Conservation (phyloP, 2,329 filamentous ascomycete species). For the Calcarisporium arbuscula region DNA sequence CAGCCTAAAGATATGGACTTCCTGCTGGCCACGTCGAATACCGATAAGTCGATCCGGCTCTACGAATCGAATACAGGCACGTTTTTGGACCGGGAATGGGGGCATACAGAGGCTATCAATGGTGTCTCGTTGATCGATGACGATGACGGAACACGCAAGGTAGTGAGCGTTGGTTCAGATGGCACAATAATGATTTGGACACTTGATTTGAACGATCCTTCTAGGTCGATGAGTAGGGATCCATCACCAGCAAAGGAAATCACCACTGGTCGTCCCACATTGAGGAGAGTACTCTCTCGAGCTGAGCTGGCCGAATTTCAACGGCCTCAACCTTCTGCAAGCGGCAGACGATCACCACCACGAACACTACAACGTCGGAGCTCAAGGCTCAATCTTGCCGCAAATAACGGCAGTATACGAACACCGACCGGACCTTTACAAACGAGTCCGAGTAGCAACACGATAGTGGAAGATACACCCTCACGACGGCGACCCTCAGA, state of each 20-base stretch:
- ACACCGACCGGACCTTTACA: slow-evolving; percentile 35
- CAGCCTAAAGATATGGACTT: slow-evolving; percentile 53
- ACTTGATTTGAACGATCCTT: slow-evolving; percentile 43
- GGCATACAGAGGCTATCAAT: slow-evolving; percentile 89
- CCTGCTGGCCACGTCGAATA: slow-evolving; percentile 83
- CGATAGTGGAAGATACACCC: slow-evolving; percentile 38
- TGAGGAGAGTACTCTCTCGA: slow-evolving; percentile 80
- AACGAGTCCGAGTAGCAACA: slow-evolving; percentile 32
- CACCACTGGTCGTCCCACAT: slow-evolving; percentile 59
- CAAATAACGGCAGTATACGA: slow-evolving; percentile 23
- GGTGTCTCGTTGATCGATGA: slow-evolving; percentile 68
- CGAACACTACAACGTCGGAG: slow-evolving; percentile 47
- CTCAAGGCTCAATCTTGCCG: slow-evolving; percentile 42
- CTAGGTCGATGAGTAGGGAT: slow-evolving; percentile 39
- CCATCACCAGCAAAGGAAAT: slow-evolving; percentile 47
- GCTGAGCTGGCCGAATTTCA: slow-evolving; percentile 80
- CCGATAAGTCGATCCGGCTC: slow-evolving; percentile 88
- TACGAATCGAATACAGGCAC: slow-evolving; percentile 74
- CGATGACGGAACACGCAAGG: slow-evolving; percentile 46
- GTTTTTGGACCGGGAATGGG: slow-evolving; percentile 85
- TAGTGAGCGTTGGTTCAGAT: slow-evolving; percentile 72
- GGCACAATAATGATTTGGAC: slow-evolving; percentile 79
- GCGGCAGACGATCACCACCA: slow-evolving; percentile 49
- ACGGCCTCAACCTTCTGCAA: slow-evolving; percentile 35
- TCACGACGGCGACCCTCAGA: slow-evolving; percentile 41